phyloP scores from a whole-genome alignment of 73 alveolate species.

The Blepharisma stoltei region DNA sequence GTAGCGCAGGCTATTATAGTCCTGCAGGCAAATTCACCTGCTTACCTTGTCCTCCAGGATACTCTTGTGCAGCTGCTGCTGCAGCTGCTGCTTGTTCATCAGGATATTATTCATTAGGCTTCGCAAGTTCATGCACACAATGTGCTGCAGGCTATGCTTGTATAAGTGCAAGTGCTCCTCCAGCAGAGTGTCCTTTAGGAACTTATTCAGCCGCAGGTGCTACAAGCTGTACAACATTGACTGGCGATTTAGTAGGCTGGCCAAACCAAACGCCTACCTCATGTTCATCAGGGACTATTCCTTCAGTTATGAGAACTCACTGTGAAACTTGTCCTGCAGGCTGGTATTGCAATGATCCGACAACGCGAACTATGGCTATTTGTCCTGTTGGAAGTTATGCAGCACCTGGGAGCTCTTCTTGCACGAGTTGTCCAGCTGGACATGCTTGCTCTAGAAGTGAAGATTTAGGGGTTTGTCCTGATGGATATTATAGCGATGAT shows the following conservation, averaged over 20 bases:
- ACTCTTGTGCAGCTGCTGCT: constrained; percentile 24
- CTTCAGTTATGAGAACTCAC: not conserved
- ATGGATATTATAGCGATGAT: constrained; percentile 27
- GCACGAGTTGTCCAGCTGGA: constrained; percentile 24
- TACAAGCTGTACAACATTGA: not conserved
- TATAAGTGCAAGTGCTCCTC: constrained; percentile 7
- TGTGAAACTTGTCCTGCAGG: constrained; percentile 33
- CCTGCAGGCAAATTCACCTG: not conserved
- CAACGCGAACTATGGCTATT: not conserved
- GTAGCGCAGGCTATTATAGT: constrained; percentile 11
- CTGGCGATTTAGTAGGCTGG: not conserved
- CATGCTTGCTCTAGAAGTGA: constrained; percentile 30
- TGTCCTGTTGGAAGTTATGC: constrained; percentile 18
- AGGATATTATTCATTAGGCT: constrained; percentile 38
- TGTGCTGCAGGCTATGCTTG: constrained; percentile 61
- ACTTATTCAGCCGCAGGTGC: constrained; percentile 3
- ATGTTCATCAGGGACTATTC: not conserved
- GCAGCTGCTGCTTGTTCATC: constrained; percentile 44
- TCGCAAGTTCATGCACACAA: constrained; percentile 35
- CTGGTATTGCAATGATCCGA: not conserved
- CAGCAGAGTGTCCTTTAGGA: constrained; percentile 21
- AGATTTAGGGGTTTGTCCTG: constrained; percentile 8
- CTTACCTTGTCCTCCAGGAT: constrained; percentile 37
- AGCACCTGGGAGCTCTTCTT: not conserved
- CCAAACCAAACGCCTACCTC: not conserved